Evolutionary conservation across 768 basidiomycete species (phyloP).

Genomic region (Cyathus striatus): DNA sequence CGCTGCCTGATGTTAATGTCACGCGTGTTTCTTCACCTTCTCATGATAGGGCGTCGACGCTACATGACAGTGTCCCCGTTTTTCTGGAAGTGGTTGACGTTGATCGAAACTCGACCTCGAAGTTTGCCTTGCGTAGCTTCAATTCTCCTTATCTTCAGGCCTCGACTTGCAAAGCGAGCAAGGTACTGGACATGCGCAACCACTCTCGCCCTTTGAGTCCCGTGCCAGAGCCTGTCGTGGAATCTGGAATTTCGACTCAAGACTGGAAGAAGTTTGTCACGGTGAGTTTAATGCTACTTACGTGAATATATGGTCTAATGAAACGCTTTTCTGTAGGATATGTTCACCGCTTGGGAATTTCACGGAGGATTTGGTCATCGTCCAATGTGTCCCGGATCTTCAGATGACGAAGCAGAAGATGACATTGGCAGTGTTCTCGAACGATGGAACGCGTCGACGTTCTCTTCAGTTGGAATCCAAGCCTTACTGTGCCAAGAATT

Average conservation of each 20-base stretch:
- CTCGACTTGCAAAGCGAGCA: not conserved
- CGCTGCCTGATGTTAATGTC: not conserved
- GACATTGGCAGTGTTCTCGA: constrained; percentile 7
- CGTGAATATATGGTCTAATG: too few species aligned
- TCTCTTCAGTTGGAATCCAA: constrained; percentile 1
- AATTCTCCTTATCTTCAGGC: not conserved
- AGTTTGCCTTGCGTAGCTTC: not conserved
- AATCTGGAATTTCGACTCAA: not conserved
- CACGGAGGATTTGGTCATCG: constrained; percentile 2
- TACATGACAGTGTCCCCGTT: too few species aligned
- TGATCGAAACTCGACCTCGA: too few species aligned
- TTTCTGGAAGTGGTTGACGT: too few species aligned
- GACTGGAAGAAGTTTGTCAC: not conserved
- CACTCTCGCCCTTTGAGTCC: not conserved
- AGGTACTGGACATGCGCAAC: not conserved
- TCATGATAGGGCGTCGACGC: not conserved
- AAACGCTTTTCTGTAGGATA: not conserved
- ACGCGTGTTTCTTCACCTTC: not conserved
- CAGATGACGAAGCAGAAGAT: constrained; percentile 12
- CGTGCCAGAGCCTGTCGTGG: not conserved
- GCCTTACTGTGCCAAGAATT: constrained; percentile 11
- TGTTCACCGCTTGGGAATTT: not conserved
- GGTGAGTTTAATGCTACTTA: not conserved
- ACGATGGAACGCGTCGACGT: constrained; percentile 6
- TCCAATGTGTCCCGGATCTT: constrained; percentile 1